Percentiles rank a stretch among this genome's conserved stretches.
Conservation (phyloP, 495 filamentous ascomycete genomes). For the Penicillium longicatenatum region DNA sequence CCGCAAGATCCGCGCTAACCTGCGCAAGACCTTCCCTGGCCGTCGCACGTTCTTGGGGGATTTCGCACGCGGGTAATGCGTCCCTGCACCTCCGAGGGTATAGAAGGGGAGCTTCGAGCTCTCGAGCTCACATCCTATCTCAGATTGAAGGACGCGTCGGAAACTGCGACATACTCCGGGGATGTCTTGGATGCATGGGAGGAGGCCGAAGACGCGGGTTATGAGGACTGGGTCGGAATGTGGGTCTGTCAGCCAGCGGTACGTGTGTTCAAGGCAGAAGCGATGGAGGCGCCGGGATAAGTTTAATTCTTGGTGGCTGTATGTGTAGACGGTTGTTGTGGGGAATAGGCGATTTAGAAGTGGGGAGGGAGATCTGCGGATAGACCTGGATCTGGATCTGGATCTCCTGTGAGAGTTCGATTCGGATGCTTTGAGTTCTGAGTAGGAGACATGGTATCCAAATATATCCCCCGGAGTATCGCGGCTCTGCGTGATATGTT, state of each 20-base stretch:
- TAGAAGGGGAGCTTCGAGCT: conserved; percentile 59
- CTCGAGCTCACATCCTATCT: conserved; percentile 45
- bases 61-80: conserved; percentile 44
- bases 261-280: conserved; percentile 62
- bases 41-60: conserved; percentile 24
- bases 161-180: conserved; percentile 51
- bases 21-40: conserved; percentile 24
- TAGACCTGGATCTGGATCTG: background rate
- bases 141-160: conserved; percentile 30
- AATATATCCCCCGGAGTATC: conserved; percentile 12
- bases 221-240: conserved; percentile 50
- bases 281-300: conserved; percentile 74
- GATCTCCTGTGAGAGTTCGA: background rate
- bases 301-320: conserved; percentile 59
- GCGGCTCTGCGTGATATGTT: background rate
- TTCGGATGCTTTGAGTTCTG: background rate
- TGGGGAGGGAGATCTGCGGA: conserved; percentile 18
- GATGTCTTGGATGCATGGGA: conserved; percentile 57
- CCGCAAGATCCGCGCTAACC: conserved; percentile 23
- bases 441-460: conserved; percentile 23
- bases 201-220: conserved; percentile 67
- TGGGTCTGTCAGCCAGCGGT: conserved; percentile 59
- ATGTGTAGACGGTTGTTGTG: conserved; percentile 32
- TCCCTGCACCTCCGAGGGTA: conserved; percentile 68
- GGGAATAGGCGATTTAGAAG: conserved; percentile 30